A percentile compares a stretch with the other conserved stretches of the same genome.
These are phyloP conservation scores for Pistacia integerrima DNA, from an alignment of 345 rosid species.

Conservation along the genomic window DNA sequence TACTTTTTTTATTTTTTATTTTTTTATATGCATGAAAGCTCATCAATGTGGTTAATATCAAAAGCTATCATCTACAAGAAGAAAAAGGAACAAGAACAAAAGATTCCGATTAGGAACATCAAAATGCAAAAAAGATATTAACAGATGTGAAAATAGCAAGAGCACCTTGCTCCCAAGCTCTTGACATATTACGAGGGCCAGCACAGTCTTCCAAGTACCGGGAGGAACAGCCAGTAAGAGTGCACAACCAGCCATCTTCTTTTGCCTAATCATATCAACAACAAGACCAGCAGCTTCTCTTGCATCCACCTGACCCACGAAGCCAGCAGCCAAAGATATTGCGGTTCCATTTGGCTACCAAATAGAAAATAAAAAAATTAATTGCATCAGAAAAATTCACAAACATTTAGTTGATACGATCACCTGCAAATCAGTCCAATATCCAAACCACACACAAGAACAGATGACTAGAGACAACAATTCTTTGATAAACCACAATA, in stretches of 20 bases:
- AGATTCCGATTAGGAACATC: neutral
- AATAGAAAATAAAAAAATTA: neutral
- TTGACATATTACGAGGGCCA: conserved; percentile 93
- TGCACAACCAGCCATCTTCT: conserved; percentile 99
- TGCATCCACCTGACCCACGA: conserved; percentile 93
- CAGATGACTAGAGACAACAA: too few relatives aligned
- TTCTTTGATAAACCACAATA: too few relatives aligned
- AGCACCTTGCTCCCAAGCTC: conserved; percentile 96
- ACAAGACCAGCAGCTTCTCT: conserved; percentile 98
- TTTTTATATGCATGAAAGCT: neutral
- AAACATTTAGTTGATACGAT: too few relatives aligned
- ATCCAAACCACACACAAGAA: too few relatives aligned
- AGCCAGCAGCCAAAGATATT: conserved; percentile 80
- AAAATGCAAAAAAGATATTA: neutral
- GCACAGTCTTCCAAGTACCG: conserved; percentile 96
- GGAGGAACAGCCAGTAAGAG: conserved; percentile 96
- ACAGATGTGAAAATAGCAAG: neutral
- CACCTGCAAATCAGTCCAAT: too few relatives aligned
- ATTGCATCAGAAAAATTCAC: neutral
- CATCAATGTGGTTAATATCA: neutral
- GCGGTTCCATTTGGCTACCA: conserved; percentile 74
- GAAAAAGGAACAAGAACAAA: neutral
- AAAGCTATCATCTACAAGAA: conserved; percentile 1
- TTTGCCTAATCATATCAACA: conserved; percentile 94
- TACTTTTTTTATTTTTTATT: too few relatives aligned